phyloP scores from a whole-genome alignment of 1,139 yeast genomes.

The Hyphopichia pseudoburtonii region DNA sequence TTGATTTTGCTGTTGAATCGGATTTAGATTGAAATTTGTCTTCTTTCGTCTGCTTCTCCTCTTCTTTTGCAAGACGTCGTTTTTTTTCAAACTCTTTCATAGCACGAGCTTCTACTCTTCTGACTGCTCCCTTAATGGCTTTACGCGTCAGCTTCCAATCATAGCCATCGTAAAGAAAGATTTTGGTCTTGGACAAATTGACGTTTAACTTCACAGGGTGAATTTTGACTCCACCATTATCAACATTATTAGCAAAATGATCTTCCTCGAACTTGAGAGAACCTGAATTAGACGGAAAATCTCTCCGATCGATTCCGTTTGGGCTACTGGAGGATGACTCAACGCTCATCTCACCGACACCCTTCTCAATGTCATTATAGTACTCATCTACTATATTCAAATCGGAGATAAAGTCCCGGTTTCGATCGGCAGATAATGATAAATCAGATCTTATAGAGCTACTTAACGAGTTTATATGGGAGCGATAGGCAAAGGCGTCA shows the following conservation, averaged over 20 bases:
- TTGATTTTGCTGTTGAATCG: constrained; percentile 1
- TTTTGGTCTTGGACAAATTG: constrained; percentile 37
- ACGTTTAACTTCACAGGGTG: constrained; percentile 33
- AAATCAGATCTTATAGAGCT: background rate
- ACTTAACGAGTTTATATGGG: background rate
- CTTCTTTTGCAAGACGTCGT: constrained; percentile 8
- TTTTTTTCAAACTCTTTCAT: constrained; percentile 15
- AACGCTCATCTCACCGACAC: constrained; percentile 1
- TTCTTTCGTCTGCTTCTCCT: constrained; percentile 2
- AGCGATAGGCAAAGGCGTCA: constrained; percentile 19
- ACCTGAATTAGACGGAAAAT: constrained; percentile 2
- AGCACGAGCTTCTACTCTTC: constrained; percentile 55
- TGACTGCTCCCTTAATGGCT: constrained; percentile 63
- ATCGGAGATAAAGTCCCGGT: background rate
- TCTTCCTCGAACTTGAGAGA: constrained; percentile 41
- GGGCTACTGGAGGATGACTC: background rate
- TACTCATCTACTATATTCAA: constrained; percentile 25
- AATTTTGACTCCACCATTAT: constrained; percentile 9
- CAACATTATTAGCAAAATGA: constrained; percentile 37
- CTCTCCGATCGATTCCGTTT: background rate
- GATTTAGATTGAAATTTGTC: background rate
- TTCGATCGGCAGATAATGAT: background rate
- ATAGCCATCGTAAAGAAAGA: constrained; percentile 83
- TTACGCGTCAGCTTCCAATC: constrained; percentile 85
- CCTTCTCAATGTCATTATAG: constrained; percentile 11